A percentile compares a stretch with the other conserved stretches of the same genome.
Conservation (phyloP, 208 protist species). For the Trichomonas gallinae region DNA sequence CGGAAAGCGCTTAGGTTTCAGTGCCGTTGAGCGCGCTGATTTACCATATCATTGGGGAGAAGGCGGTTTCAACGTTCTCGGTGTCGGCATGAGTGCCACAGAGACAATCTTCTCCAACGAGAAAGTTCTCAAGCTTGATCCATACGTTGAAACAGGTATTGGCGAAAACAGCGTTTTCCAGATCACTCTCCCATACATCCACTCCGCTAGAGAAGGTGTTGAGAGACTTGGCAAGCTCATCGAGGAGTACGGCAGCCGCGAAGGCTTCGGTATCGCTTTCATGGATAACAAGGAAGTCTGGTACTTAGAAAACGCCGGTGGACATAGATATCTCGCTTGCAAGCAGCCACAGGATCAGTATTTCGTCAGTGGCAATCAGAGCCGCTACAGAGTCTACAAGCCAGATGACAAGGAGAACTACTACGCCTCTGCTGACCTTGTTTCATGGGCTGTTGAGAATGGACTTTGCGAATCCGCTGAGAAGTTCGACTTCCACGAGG, state of each 20-base stretch:
- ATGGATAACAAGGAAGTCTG: neutral
- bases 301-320: neutral
- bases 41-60: neutral
- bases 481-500: neutral
- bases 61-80: neutral
- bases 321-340: neutral
- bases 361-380: neutral
- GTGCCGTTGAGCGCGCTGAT: neutral
- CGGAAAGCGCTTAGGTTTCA: neutral
- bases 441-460: neutral
- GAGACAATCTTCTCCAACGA: neutral
- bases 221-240: neutral
- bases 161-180: neutral
- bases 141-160: neutral
- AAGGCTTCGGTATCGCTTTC: neutral
- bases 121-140: neutral
- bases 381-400: neutral
- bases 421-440: neutral
- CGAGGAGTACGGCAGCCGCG: neutral
- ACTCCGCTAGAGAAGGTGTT: neutral
- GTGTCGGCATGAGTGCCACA: neutral
- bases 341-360: neutral
- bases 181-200: neutral
- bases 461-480: neutral
- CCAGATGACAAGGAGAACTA: neutral